Evolutionary conservation across 116 monocot genomes (phyloP), one percentile per base, ranked within the genome.

Genomic region (Thalassia testudinum): DNA sequence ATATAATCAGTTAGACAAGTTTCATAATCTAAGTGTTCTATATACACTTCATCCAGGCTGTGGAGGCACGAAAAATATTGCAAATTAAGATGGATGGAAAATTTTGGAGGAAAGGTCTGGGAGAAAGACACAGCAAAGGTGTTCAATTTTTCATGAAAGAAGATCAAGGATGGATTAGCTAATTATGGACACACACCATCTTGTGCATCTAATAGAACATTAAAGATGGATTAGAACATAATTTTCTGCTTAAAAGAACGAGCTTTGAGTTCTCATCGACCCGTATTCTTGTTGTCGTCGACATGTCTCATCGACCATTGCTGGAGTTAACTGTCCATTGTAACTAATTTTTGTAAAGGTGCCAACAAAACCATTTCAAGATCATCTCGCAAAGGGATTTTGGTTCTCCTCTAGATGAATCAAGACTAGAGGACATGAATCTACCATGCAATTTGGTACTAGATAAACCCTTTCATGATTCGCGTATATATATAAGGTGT

Each of bases 401-500:
- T 17, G 67, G 62, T 54, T 70, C 73, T 6, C 64, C 77, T 21
- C 15, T 24, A 21, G 37, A 25, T 15, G 69, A 72, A 16, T 28
- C 74, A 19, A 65, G 12, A 4, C 54, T 62, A 14, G 61, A 53
- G 19, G 37, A 67, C 19, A 53, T 29, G 24, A 28, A 56, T 44
- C 50, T 53, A 12, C 52, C 22, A 7, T 81, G 66, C 61, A 75
- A 81, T 66, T 52, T 74, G 38, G 27, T 72, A 26, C 59, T 85
- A 53, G 27, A 64, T 37, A 81, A 74, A 43, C 81, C 91, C 11
- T 29, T 91, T 40, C 85, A 85, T 52, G 91, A 81, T 15, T 85
- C 91, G 34, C 80, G 81, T 12, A 20, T 91, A 6, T 50, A 56
- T 25, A n/a, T n/a, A n/a, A 50, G 64, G 44, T 50, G 78, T 7